Base-by-base conservation (phyloP, 2,329 filamentous ascomycete genomes). In the Alternaria triticina region DNA sequence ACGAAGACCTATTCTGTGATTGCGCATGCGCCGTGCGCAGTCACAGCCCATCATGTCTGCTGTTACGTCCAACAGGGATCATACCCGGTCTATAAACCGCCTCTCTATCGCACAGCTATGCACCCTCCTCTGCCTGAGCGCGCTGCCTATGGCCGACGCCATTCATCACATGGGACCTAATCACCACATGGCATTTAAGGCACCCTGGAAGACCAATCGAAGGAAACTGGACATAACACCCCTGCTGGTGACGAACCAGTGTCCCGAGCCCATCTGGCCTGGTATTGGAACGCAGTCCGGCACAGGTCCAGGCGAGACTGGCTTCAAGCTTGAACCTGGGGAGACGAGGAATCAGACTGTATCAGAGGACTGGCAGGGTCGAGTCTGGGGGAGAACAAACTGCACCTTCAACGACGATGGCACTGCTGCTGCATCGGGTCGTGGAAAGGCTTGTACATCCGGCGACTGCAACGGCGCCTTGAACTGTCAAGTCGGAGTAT, bases 361-460 rank as follows among this genome's bases (percentile, higher is more conserved):
- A 23, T 87, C 89, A 11, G 83, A 86, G 54, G 88, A 93, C 69
- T 96, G 92, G 93, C 89, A 92, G 75, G 93, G 93, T 10, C 87
- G 93, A 57, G 84, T 96, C 27, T 96, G 92, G 93, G 93, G 89
- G 12, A 85, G 93, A 57, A 95, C 92, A 17, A 96, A 96, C 75
- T 96, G 93, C 81, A 91, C 87, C 43, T 93, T 94, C 77, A 88
- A 90, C 70, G 83, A 83, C 15, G 85, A 88, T 51, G 90, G 89
- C 1, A 88, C 85, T 55, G 83, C 79, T n/a, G 80, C 85, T 20
- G 79, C 80, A 22, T 82, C 81, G 62, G 78, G 81, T 28, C 74
- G 78, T n/a, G 83, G 84, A 9, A 80, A 79, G 46, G 89, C 90
- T 22, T 96, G 93, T 79, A 78, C 83, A 54, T 93, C 92, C 3